Percentiles rank a stretch among this genome's conserved stretches.
These are phyloP conservation scores for Paratinospora sagittata DNA, from an alignment of 164 flowering plant genomes.

Conservation along the genomic window DNA sequence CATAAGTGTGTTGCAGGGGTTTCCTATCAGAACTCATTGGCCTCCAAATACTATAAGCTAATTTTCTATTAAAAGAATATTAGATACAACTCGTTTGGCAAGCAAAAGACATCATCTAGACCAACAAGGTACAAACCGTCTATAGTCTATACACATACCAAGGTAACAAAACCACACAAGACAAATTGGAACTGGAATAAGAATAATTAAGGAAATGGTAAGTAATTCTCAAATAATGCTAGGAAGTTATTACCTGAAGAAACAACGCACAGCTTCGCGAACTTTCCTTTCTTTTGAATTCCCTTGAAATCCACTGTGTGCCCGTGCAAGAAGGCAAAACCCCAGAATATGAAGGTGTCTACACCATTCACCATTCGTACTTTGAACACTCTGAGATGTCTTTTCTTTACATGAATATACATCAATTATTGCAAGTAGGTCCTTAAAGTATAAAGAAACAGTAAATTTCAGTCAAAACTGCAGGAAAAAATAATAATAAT, in stretches of 20 bases:
- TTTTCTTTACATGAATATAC: slow-evolving; percentile 58
- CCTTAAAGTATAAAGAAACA: slow-evolving; percentile 28
- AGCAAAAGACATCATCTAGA: no score
- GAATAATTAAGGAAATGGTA: no score
- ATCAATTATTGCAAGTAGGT: slow-evolving; percentile 49
- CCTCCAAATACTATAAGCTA: no score
- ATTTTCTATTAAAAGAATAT: no score
- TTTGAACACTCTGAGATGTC: slow-evolving; percentile 50
- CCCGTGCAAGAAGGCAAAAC: slow-evolving; percentile 73
- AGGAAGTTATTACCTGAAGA: slow-evolving; percentile 62
- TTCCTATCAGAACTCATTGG: no score
- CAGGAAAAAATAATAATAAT: not conserved
- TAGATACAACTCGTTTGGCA: no score
- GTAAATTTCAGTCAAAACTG: slow-evolving; percentile 2
- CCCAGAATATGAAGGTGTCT: slow-evolving; percentile 77
- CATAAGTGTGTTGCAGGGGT: no score
- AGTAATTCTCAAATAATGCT: no score
- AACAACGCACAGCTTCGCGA: slow-evolving; percentile 78
- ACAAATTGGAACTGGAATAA: no score
- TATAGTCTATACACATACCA: no score
- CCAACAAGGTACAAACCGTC: no score
- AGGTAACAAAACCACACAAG: no score
- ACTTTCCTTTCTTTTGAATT: slow-evolving; percentile 49
- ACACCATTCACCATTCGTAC: slow-evolving; percentile 52
- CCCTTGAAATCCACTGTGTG: slow-evolving; percentile 49